phyloP scores from a whole-genome alignment of 768 basidiomycete species.

The Psilocybe tampanensis region DNA sequence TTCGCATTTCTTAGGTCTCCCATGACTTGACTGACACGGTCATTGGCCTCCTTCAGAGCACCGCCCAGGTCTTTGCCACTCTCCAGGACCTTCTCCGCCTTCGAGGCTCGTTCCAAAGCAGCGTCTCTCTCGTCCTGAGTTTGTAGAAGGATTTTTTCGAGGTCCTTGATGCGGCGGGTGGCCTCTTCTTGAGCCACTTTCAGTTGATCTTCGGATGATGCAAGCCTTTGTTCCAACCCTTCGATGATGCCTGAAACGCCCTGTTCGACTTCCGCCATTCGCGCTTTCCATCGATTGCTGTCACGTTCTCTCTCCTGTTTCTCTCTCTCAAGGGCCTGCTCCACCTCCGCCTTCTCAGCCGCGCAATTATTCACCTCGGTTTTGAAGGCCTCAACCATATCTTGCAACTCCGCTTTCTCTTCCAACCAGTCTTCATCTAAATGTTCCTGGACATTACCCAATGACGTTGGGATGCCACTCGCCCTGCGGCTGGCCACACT shows the following conservation, averaged over 20 bases:
- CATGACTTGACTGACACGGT: constrained; percentile 54
- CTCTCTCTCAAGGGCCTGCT: constrained; percentile 55
- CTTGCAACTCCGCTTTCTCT: constrained; percentile 64
- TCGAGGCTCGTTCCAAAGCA: constrained; percentile 59
- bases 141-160: constrained; percentile 46
- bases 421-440: constrained; percentile 71
- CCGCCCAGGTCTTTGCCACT: constrained; percentile 69
- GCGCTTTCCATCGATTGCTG: constrained; percentile 69
- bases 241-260: constrained; percentile 68
- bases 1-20: constrained; percentile 63
- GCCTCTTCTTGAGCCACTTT: constrained; percentile 42
- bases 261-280: constrained; percentile 71
- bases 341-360: constrained; percentile 47
- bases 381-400: constrained; percentile 50
- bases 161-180: constrained; percentile 41
- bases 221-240: constrained; percentile 61
- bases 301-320: constrained; percentile 60
- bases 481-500: constrained; percentile 48
- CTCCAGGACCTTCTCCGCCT: constrained; percentile 66
- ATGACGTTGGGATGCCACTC: constrained; percentile 51
- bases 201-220: constrained; percentile 50
- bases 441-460: constrained; percentile 69
- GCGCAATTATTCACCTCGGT: constrained; percentile 48
- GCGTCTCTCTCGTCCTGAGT: constrained; percentile 55
- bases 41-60: constrained; percentile 67